Evolutionary conservation across 805 yeast genomes (phyloP).

Genomic region (Lipomyces mesembrius): DNA sequence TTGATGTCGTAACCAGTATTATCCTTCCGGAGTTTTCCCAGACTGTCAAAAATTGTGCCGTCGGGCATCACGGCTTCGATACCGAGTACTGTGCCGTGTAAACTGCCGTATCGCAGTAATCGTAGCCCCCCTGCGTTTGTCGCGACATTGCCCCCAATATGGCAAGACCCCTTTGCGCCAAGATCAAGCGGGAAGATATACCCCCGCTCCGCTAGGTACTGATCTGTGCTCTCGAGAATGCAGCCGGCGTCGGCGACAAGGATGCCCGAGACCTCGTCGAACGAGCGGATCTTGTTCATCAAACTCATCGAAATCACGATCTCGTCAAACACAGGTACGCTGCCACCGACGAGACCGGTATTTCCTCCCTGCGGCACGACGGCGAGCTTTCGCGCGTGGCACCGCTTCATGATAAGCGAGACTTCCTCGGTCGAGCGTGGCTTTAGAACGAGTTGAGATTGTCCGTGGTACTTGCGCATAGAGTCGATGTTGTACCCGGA

Average conservation of each 20-base stretch:
- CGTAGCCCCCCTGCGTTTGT: conserved; percentile 97
- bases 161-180: conserved; percentile 97
- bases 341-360: conserved; percentile 95
- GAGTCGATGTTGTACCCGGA: conserved; percentile 83
- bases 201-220: conserved; percentile 74
- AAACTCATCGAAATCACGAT: conserved; percentile 70
- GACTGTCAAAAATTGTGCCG: conserved; percentile 78
- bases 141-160: conserved; percentile 92
- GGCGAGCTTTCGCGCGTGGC: conserved; percentile 76
- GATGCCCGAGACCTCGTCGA: conserved; percentile 82
- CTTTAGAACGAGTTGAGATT: conserved; percentile 75
- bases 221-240: conserved; percentile 83
- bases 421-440: conserved; percentile 84
- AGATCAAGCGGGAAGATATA: conserved; percentile 90
- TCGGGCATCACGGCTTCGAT: conserved; percentile 91
- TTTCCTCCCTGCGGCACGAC: conserved; percentile 97
- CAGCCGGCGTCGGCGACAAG: conserved; percentile 90
- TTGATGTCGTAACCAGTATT: conserved; percentile 94
- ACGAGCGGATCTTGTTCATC: conserved; percentile 78
- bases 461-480: conserved; percentile 94
- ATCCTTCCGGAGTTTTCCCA: conserved; percentile 88
- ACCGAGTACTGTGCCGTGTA: conserved; percentile 91
- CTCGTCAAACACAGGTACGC: conserved; percentile 91
- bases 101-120: conserved; percentile 82
- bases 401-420: conserved; percentile 73